A percentile compares a stretch with the other conserved stretches of the same genome.
These are phyloP conservation scores for Xylariaceae sp. DNA, from an alignment of 2,329 filamentous ascomycete genomes.

Conservation along the genomic window DNA sequence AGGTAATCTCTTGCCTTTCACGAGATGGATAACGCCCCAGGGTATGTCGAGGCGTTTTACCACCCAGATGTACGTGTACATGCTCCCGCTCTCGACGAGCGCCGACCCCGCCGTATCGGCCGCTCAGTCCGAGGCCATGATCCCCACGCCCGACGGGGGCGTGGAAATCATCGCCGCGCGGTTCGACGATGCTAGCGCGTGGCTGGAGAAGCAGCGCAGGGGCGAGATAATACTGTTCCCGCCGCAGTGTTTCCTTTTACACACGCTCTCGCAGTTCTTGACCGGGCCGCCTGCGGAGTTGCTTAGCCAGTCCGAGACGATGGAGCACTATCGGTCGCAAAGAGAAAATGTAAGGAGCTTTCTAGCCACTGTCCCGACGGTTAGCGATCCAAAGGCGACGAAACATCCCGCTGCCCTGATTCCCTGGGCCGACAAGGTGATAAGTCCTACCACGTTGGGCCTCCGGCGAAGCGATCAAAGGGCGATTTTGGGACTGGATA, in stretches of 20 bases:
- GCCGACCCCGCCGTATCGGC: slow-evolving; percentile 36
- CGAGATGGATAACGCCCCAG: slow-evolving; percentile 85
- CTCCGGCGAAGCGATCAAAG: slow-evolving; percentile 49
- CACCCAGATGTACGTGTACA: slow-evolving; percentile 96
- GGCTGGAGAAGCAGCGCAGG: slow-evolving; percentile 65
- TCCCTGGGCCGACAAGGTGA: slow-evolving; percentile 64
- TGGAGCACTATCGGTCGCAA: slow-evolving; percentile 48
- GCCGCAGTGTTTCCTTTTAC: slow-evolving; percentile 79
- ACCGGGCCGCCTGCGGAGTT: slow-evolving; percentile 36
- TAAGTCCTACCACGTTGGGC: slow-evolving; percentile 56
- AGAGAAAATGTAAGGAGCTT: slow-evolving; percentile 58
- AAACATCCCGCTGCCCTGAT: slow-evolving; percentile 48
- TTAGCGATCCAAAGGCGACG: slow-evolving; percentile 43
- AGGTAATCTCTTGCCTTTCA: slow-evolving; percentile 78
- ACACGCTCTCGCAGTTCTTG: slow-evolving; percentile 59
- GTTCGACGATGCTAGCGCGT: slow-evolving; percentile 71
- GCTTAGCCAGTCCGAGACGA: slow-evolving; percentile 26
- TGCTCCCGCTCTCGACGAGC: slow-evolving; percentile 63
- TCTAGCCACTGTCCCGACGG: slow-evolving; percentile 48
- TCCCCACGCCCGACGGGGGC: slow-evolving; percentile 73
- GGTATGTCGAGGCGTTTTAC: slow-evolving; percentile 77
- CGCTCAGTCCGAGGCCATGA: slow-evolving; percentile 54
- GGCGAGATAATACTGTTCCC: slow-evolving; percentile 84
- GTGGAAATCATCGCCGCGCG: slow-evolving; percentile 70
- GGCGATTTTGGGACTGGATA: slow-evolving; percentile 59